phyloP scores from a whole-genome alignment of 208 protist genomes.

The Giardia muris region DNA sequence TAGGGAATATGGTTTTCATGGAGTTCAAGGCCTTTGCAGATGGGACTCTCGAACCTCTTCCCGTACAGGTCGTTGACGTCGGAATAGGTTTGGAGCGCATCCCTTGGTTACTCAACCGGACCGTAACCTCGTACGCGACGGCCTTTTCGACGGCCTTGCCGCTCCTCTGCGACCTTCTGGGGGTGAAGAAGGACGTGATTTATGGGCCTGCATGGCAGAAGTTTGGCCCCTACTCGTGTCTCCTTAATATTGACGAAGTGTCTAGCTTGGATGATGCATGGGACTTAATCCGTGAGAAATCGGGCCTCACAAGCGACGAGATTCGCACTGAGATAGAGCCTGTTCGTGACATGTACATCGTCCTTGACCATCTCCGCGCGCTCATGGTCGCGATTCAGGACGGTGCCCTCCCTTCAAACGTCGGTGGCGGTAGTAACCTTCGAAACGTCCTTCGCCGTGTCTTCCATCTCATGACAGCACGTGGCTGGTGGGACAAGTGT shows the following conservation, averaged over 20 bases:
- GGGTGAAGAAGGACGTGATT: neutral
- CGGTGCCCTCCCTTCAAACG: conserved; percentile 38
- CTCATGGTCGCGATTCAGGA: conserved; percentile 41
- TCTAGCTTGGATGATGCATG: neutral
- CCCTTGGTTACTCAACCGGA: conserved; percentile 44
- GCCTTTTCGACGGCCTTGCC: conserved; percentile 33
- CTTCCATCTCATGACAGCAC: conserved; percentile 25
- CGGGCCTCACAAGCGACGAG: neutral
- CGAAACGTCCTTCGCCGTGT: conserved; percentile 34
- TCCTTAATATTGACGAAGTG: conserved; percentile 30
- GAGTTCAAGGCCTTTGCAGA: conserved; percentile 25
- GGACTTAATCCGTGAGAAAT: neutral
- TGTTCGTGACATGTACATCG: conserved; percentile 38
- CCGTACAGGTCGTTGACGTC: conserved; percentile 42
- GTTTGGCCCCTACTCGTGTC: neutral
- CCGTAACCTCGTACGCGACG: conserved; percentile 39
- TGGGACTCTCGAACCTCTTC: conserved; percentile 10
- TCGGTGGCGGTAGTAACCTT: conserved; percentile 39
- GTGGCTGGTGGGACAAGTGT: conserved; percentile 19
- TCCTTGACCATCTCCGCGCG: conserved; percentile 39
- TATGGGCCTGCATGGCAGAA: neutral
- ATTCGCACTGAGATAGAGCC: neutral
- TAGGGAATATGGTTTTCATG: conserved; percentile 50
- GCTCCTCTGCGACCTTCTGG: neutral
- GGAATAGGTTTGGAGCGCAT: conserved; percentile 46